These are phyloP conservation scores for Bacidia rubella DNA, from an alignment of 495 filamentous ascomycete genomes.

Conservation along the genomic window DNA sequence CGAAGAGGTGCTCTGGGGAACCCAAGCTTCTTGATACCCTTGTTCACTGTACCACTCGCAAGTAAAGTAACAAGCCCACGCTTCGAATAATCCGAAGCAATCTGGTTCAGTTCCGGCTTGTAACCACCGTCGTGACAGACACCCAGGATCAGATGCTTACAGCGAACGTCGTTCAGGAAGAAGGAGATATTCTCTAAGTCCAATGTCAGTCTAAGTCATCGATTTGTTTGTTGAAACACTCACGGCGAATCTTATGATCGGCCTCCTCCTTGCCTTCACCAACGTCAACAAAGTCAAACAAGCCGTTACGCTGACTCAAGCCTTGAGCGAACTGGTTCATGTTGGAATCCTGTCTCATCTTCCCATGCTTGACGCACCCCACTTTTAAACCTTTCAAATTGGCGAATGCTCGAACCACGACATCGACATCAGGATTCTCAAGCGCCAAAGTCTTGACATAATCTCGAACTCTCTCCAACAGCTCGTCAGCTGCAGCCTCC, in stretches of 20 bases:
- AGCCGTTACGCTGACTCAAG: constrained; percentile 32
- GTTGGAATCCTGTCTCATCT: constrained; percentile 9
- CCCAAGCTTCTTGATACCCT: constrained; percentile 2
- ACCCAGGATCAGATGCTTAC: constrained; percentile 40
- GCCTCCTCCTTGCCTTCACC: constrained; percentile 36
- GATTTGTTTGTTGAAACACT: constrained; percentile 2
- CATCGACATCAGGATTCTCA: constrained; percentile 20
- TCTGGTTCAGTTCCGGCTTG: constrained; percentile 29
- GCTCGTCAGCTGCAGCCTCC: constrained; percentile 24
- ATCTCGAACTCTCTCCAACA: constrained; percentile 21
- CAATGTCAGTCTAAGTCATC: not conserved
- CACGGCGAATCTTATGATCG: constrained; percentile 34
- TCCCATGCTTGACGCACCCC: constrained; percentile 20
- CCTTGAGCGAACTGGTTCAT: constrained; percentile 25
- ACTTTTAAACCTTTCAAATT: constrained; percentile 25
- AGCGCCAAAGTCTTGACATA: constrained; percentile 21
- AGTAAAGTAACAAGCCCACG: constrained; percentile 12
- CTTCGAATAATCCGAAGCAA: constrained; percentile 6
- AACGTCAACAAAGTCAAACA: constrained; percentile 39
- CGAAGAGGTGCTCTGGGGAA: not conserved
- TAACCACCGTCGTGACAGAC: constrained; percentile 38
- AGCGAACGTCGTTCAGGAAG: constrained; percentile 31
- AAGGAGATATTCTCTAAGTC: constrained; percentile 27
- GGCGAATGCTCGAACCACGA: constrained; percentile 27
- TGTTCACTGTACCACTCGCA: not conserved